A percentile compares a stretch with the other conserved stretches of the same genome.
phyloP scores from a whole-genome alignment of 768 basidiomycete species.

The Kwoniella dejecticola region DNA sequence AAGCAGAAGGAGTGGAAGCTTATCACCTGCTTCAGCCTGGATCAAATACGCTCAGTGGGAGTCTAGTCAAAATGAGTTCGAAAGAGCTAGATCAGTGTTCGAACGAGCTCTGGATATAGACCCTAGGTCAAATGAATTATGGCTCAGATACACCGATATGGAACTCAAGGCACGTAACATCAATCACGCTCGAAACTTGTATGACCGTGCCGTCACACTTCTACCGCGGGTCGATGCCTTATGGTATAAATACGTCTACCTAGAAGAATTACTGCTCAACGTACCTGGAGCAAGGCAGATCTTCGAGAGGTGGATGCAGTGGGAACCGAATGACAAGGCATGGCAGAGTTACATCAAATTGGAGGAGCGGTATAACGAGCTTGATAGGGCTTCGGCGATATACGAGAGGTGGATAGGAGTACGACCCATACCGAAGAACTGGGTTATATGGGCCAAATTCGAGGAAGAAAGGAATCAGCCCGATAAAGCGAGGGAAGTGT shows the following conservation, averaged over 20 bases:
- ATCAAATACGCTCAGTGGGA: slow-evolving; percentile 64
- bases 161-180: slow-evolving; percentile 98
- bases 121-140: slow-evolving; percentile 81
- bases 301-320: slow-evolving; percentile 99
- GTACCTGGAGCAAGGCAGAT: slow-evolving; percentile 95
- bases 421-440: slow-evolving; percentile 66
- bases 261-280: slow-evolving; percentile 95
- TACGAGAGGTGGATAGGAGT: slow-evolving; percentile 69
- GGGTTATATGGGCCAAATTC: slow-evolving; percentile 69
- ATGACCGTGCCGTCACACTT: slow-evolving; percentile 93
- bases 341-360: slow-evolving; percentile 99
- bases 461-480: slow-evolving; percentile 64
- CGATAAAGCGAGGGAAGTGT: slow-evolving; percentile 80
- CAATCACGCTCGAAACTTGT: slow-evolving; percentile 93
- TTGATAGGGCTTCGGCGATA: slow-evolving; percentile 85
- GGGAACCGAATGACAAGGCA: slow-evolving; percentile 99
- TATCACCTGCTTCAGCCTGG: slow-evolving; percentile 56
- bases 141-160: slow-evolving; percentile 83
- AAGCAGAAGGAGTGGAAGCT: neutral
- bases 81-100: slow-evolving; percentile 89
- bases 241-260: slow-evolving; percentile 99
- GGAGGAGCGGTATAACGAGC: slow-evolving; percentile 88
- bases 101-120: slow-evolving; percentile 97
- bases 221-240: slow-evolving; percentile 87
- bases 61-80: slow-evolving; percentile 95